Percentiles rank a stretch among this genome's conserved stretches.
Evolutionary conservation across 1,284 basidiomycete genomes (phyloP).

Genomic region (Rhodotorula glutinis): DNA sequence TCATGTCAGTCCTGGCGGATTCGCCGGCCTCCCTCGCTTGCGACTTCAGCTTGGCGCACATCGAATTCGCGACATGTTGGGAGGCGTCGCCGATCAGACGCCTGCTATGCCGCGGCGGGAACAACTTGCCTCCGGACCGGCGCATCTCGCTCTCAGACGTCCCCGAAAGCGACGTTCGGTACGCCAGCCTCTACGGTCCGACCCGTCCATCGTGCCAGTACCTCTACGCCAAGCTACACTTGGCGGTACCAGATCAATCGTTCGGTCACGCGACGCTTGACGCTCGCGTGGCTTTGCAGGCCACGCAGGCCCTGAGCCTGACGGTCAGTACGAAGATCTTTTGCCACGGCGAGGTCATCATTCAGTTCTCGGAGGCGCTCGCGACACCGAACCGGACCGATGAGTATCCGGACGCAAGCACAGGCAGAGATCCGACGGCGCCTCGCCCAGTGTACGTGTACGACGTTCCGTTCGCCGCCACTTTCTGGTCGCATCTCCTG

Average conservation of each 20-base stretch:
- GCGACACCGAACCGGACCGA: background rate
- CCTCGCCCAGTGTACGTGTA: constrained; percentile 21
- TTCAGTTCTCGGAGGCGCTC: constrained; percentile 30
- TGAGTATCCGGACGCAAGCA: background rate
- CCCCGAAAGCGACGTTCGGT: constrained; percentile 31
- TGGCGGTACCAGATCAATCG: constrained; percentile 44
- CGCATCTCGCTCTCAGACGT: constrained; percentile 30
- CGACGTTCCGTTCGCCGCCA: constrained; percentile 46
- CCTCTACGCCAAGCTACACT: constrained; percentile 49
- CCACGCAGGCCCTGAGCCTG: constrained; percentile 34
- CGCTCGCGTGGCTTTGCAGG: constrained; percentile 46
- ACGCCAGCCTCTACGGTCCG: constrained; percentile 48
- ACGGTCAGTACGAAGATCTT: constrained; percentile 46
- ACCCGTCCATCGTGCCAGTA: constrained; percentile 49
- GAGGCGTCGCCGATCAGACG: background rate
- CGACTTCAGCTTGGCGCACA: constrained; percentile 16
- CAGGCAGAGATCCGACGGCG: background rate
- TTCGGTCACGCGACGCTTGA: constrained; percentile 38
- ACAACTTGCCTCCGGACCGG: background rate
- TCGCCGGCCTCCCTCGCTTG: background rate
- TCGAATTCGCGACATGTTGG: background rate
- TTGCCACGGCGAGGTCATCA: constrained; percentile 38
- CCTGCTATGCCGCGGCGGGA: background rate
- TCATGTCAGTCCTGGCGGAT: constrained; percentile 31
- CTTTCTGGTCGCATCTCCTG: constrained; percentile 48